phyloP scores from a whole-genome alignment of 148 eudicot species.

The Drosera capensis region DNA sequence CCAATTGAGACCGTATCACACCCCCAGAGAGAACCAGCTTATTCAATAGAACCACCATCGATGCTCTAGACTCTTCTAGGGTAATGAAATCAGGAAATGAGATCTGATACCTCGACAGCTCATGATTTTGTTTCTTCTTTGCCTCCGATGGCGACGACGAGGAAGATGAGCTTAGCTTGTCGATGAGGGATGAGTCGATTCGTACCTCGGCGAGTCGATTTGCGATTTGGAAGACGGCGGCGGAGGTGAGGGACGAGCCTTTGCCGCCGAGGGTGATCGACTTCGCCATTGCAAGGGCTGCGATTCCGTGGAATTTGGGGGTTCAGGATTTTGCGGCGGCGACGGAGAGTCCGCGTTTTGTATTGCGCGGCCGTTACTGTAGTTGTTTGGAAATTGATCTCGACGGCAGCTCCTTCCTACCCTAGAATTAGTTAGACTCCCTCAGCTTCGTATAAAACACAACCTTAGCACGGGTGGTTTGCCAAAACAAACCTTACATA shows the following conservation, averaged over 20 bases:
- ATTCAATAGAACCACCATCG: slow-evolving; percentile 27
- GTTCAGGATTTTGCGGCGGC: too few relatives aligned
- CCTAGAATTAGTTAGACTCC: too few relatives aligned
- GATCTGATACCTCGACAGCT: slow-evolving; percentile 17
- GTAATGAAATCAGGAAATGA: slow-evolving; percentile 28
- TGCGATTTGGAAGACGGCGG: slow-evolving; percentile 39
- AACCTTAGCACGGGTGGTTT: too few relatives aligned
- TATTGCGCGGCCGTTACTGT: too few relatives aligned
- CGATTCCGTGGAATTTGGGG: too few relatives aligned
- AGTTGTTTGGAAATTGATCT: too few relatives aligned
- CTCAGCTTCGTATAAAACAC: too few relatives aligned
- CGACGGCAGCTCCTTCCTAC: too few relatives aligned
- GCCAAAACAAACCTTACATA: too few relatives aligned
- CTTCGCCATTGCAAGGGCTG: slow-evolving; percentile 24
- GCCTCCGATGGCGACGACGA: too few relatives aligned
- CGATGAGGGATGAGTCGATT: slow-evolving; percentile 47
- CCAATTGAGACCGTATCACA: slow-evolving; percentile 16
- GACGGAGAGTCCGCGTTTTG: too few relatives aligned
- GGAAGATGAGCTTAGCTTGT: slow-evolving; percentile 28
- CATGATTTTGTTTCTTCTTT: slow-evolving; percentile 9
- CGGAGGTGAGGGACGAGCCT: slow-evolving; percentile 44
- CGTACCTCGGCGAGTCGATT: slow-evolving; percentile 25
- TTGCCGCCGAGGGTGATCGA: slow-evolving; percentile 48
- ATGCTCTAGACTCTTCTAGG: slow-evolving; percentile 45
- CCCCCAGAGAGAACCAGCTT: slow-evolving; percentile 35